Base-by-base conservation (phyloP, 768 basidiomycete genomes). In the Porpolomopsis calyptriformis region DNA sequence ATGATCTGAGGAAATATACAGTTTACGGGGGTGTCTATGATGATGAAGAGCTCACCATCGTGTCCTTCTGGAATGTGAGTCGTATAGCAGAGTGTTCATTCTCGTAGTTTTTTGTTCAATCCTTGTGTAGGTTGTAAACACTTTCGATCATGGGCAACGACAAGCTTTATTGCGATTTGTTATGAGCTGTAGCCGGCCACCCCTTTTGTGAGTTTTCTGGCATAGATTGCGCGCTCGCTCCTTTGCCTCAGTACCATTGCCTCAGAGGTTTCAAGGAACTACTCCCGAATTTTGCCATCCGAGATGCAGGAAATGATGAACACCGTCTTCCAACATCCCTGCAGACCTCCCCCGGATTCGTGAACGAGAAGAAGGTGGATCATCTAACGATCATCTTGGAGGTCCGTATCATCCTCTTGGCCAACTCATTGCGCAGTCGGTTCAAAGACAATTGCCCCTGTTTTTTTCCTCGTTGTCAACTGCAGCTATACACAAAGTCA, bases 151-250 rank as follows among this genome's bases (percentile, higher is more conserved):
- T 48, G 82, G 87, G 38, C 82, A 98, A 53, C 75, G 84, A 11
- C 71, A 80, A 37, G 72, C 78, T 1, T 67, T 98, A 46, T 63
- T 99, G 47, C 75, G 88, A 11, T 99, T 98, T 55, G 94, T 91
- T 16, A 97, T 94, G 14, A 90, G 87, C 52, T 92, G 90, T 55
- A 84, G 86, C 55, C 73, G 90, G 12, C 89, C 93, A 0, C 93
- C 91, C 0, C 65, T 97, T 22, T 68, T 93, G 81, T 88, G 24
- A 53, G 83, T 68, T 2, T 12, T 1, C 22, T 27, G 31, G 27
- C n/a, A 36, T 33, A 33, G 29, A 7, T 31, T 14, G 29, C 7
- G 7, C 7, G 29, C 29, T 38, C 8, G 3, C 42, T 25, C 27
- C 12, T n/a, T 2, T 20, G 31, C 34, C n/a, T 14, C 24, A 41